Evolutionary conservation across 2,329 filamentous ascomycete species (phyloP).

Genomic region (Xylaria sp.): DNA sequence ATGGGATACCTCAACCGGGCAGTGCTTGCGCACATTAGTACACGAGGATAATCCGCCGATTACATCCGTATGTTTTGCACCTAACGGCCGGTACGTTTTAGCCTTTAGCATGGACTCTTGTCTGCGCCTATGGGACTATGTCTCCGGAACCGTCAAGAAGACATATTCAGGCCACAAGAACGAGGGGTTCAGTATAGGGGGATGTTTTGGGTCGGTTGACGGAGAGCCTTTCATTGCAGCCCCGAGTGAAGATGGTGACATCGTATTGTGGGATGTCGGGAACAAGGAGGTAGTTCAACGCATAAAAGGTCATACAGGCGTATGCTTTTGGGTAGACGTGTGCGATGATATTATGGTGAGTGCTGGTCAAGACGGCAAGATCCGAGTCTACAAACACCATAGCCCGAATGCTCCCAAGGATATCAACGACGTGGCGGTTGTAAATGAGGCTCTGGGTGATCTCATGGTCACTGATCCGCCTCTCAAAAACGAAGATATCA

Average conservation of each 20-base stretch:
- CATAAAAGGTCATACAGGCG: constrained; percentile 56
- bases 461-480: constrained; percentile 59
- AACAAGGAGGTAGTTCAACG: constrained; percentile 82
- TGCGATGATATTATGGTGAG: constrained; percentile 62
- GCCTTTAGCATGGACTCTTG: constrained; percentile 91
- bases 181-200: constrained; percentile 80
- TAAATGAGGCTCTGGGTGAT: constrained; percentile 12
- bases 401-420: constrained; percentile 1
- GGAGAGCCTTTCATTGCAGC: constrained; percentile 70
- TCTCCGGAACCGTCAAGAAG: constrained; percentile 88
- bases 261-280: constrained; percentile 89
- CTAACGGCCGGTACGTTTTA: constrained; percentile 91
- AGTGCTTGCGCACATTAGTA: constrained; percentile 92
- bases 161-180: constrained; percentile 96
- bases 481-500: constrained; percentile 47
- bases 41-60: constrained; percentile 96
- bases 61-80: constrained; percentile 86
- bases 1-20: constrained; percentile 94
- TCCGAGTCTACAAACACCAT: constrained; percentile 54
- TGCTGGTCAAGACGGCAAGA: constrained; percentile 59
- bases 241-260: constrained; percentile 84
- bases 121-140: constrained; percentile 93
- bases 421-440: constrained; percentile 17
- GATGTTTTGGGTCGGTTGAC: constrained; percentile 75
- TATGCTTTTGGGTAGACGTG: constrained; percentile 71